These are phyloP conservation scores for Ceratocystis harringtonii DNA, from an alignment of 2,329 filamentous ascomycete genomes.

Conservation along the genomic window DNA sequence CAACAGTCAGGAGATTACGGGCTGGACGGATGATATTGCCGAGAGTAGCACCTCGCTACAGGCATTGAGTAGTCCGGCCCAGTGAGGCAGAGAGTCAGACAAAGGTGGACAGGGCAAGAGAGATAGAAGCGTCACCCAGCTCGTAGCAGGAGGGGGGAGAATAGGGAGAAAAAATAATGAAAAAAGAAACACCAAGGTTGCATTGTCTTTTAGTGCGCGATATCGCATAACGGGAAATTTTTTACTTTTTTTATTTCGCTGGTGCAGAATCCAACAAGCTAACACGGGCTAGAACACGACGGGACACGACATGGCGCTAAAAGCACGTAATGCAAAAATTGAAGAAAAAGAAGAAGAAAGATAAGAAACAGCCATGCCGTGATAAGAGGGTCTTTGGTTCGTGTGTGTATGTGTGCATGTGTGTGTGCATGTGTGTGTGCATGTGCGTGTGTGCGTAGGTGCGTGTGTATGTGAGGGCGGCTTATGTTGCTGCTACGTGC, in stretches of 20 bases:
- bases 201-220: background rate
- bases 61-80: background rate
- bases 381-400: background rate
- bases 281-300: background rate
- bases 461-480: background rate
- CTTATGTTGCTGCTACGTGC: background rate
- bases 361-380: background rate
- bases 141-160: background rate
- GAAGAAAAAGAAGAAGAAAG: background rate
- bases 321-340: background rate
- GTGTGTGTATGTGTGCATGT: no score
- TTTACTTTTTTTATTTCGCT: background rate
- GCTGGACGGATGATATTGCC: background rate
- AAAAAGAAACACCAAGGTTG: background rate
- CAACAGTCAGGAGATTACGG: background rate
- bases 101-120: background rate
- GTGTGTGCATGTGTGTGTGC: no score
- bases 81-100: background rate
- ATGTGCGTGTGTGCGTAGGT: background rate
- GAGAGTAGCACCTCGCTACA: background rate
- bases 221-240: background rate
- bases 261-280: background rate
- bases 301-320: background rate
- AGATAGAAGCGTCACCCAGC: background rate
- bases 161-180: background rate